Conservation (phyloP, 345 rosid species). For the Firmiana major region DNA sequence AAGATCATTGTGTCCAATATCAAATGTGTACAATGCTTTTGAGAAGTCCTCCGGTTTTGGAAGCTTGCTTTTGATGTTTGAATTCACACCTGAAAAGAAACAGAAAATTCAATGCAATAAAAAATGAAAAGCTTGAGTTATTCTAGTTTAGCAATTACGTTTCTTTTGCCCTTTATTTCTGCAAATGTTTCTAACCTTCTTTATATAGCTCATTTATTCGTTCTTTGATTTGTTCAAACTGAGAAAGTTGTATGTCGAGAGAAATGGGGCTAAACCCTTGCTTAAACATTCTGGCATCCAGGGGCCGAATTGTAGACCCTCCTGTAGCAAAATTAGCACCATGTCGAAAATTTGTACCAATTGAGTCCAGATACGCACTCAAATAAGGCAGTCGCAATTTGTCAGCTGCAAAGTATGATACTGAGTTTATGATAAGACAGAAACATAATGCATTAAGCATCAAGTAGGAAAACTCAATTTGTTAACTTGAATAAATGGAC, state of each 20-base stretch:
- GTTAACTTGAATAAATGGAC: background rate
- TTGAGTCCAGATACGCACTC: constrained; percentile 38
- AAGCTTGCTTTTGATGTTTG: constrained; percentile 8
- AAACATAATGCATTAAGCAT: background rate
- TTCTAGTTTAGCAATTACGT: background rate
- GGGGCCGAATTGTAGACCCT: constrained; percentile 38
- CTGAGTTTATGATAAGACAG: background rate
- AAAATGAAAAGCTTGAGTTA: background rate
- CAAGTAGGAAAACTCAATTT: background rate
- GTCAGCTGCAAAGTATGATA: constrained; percentile 26
- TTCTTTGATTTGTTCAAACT: constrained; percentile 32
- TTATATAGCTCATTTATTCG: constrained; percentile 18
- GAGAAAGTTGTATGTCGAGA: constrained; percentile 32
- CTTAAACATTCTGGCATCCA: constrained; percentile 24
- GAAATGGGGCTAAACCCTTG: constrained; percentile 45
- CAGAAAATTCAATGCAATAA: background rate
- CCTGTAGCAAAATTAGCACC: constrained; percentile 46
- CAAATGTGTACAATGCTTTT: constrained; percentile 58
- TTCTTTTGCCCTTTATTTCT: too few species aligned
- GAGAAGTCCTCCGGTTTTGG: constrained; percentile 45
- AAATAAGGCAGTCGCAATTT: constrained; percentile 34
- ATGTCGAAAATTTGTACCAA: constrained; percentile 36
- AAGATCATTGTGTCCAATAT: constrained; percentile 76
- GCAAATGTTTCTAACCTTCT: constrained; percentile 17
- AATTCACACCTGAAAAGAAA: constrained; percentile 36